Evolutionary conservation across 495 filamentous ascomycete species (phyloP).

Genomic region (Glonium stellatum): DNA sequence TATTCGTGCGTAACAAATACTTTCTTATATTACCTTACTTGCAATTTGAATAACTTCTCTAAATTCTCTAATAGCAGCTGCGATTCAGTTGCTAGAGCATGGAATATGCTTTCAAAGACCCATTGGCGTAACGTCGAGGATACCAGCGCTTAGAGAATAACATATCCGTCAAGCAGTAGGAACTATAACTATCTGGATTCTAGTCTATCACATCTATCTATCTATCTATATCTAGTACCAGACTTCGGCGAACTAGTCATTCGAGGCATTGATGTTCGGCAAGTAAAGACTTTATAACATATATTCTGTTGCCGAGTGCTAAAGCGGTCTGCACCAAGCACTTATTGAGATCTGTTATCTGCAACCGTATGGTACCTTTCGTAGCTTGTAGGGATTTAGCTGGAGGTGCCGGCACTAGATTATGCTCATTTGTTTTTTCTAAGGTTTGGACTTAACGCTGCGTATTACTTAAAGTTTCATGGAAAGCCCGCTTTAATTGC

Average conservation of each 20-base stretch:
- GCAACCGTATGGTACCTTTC: too few relatives aligned
- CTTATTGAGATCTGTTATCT: too few relatives aligned
- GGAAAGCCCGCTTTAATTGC: too few relatives aligned
- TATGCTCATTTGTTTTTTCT: too few relatives aligned
- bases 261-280: neutral
- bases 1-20: too few relatives aligned
- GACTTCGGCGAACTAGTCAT: neutral
- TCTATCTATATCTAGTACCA: neutral
- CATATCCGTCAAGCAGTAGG: neutral
- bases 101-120: neutral
- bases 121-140: neutral
- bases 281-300: neutral
- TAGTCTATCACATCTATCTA: neutral
- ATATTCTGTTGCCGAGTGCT: neutral
- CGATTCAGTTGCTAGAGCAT: neutral
- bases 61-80: too few relatives aligned
- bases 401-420: too few relatives aligned
- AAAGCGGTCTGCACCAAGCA: neutral
- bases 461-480: too few relatives aligned
- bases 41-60: too few relatives aligned
- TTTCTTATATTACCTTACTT: too few relatives aligned
- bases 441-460: too few relatives aligned
- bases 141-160: neutral
- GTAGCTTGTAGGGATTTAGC: too few relatives aligned
- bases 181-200: neutral